Evolutionary conservation across 805 yeast genomes (phyloP).

Genomic region (Hanseniaspora mollemarum): DNA sequence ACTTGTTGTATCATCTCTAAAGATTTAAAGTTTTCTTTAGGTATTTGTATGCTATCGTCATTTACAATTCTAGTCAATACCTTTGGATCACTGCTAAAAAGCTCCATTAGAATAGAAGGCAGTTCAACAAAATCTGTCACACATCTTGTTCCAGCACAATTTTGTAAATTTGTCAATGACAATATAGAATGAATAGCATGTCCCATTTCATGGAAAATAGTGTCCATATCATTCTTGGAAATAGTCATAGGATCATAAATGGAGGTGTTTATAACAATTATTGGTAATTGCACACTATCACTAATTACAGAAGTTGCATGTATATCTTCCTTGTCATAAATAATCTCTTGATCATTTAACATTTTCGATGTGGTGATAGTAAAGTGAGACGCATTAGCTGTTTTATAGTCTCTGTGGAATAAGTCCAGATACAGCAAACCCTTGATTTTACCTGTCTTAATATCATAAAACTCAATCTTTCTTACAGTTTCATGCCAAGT

Average conservation of each 20-base stretch:
- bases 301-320: conserved; percentile 18
- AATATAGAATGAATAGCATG: conserved; percentile 97
- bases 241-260: neutral
- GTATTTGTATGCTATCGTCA: conserved; percentile 32
- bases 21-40: conserved; percentile 24
- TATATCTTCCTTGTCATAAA: conserved; percentile 22
- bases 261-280: conserved; percentile 28
- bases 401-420: conserved; percentile 63
- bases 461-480: conserved; percentile 60
- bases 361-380: conserved; percentile 90
- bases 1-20: conserved; percentile 58
- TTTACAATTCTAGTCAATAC: conserved; percentile 47
- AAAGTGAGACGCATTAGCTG: conserved; percentile 85
- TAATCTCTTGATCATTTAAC: conserved; percentile 45
- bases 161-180: conserved; percentile 81
- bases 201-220: conserved; percentile 96
- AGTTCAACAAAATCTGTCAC: conserved; percentile 93
- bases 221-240: conserved; percentile 60
- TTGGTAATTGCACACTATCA: conserved; percentile 21
- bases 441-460: conserved; percentile 43
- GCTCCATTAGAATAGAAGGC: conserved; percentile 94
- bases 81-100: conserved; percentile 70
- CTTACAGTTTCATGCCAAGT: conserved; percentile 84
- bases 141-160: conserved; percentile 89
- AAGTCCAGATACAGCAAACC: conserved; percentile 85